These are phyloP conservation scores for Orbilia javanica DNA, from an alignment of 2,329 filamentous ascomycete genomes.

Conservation along the genomic window DNA sequence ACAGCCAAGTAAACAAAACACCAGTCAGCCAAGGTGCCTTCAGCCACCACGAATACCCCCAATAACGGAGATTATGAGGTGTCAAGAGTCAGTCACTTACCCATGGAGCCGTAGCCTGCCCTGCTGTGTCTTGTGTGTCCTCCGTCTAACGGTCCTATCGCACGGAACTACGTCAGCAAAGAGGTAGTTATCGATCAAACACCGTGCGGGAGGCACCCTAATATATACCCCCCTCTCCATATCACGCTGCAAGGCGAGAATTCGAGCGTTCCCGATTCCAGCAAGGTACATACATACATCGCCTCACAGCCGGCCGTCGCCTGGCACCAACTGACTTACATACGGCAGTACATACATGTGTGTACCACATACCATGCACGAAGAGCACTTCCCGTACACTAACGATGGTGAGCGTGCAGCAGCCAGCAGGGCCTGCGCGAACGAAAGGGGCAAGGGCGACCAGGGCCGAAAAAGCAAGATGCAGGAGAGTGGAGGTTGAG, in stretches of 20 bases:
- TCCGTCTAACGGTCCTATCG: constrained; percentile 25
- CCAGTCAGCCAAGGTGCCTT: constrained; percentile 16
- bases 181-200: constrained; percentile 17
- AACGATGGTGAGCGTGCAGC: neutral
- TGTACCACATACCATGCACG: neutral
- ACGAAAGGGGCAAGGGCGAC: constrained; percentile 29
- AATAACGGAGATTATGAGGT: constrained; percentile 20
- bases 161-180: constrained; percentile 25
- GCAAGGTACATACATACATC: constrained; percentile 50
- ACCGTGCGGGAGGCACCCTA: constrained; percentile 16
- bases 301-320: constrained; percentile 19
- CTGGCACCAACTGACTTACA: constrained; percentile 1
- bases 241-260: constrained; percentile 18
- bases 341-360: neutral
- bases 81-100: constrained; percentile 20
- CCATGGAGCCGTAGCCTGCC: neutral
- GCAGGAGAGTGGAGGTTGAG: neutral
- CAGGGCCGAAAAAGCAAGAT: constrained; percentile 20
- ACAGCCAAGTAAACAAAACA: constrained; percentile 19
- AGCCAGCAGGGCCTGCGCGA: constrained; percentile 7
- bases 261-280: constrained; percentile 21
- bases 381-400: neutral
- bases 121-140: neutral
- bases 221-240: constrained; percentile 19
- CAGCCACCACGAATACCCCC: constrained; percentile 15